Percentiles rank a stretch among this genome's conserved stretches.
These are phyloP conservation scores for Coleophoma cylindrospora DNA, from an alignment of 2,329 filamentous ascomycete genomes.

Conservation along the genomic window DNA sequence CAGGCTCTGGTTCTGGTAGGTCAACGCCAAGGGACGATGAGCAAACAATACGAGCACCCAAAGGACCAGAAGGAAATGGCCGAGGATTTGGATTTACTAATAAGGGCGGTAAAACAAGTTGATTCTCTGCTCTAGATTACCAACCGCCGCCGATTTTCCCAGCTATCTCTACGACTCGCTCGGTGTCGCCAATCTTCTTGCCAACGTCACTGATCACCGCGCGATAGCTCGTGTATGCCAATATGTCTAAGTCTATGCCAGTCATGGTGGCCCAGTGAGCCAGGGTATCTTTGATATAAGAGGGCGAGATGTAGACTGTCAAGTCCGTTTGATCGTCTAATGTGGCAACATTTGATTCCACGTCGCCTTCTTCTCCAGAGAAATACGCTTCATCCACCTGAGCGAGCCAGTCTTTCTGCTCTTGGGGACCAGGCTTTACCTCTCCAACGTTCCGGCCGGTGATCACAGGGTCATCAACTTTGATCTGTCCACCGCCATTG, in stretches of 20 bases:
- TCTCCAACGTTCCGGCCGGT: constrained; percentile 40
- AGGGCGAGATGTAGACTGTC: constrained; percentile 62
- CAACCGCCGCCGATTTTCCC: constrained; percentile 91
- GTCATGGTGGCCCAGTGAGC: constrained; percentile 72
- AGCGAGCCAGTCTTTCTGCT: constrained; percentile 82
- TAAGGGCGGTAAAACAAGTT: constrained; percentile 51
- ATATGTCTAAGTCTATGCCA: constrained; percentile 62
- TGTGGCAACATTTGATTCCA: constrained; percentile 17
- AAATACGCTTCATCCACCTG: constrained; percentile 88
- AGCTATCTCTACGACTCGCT: constrained; percentile 82
- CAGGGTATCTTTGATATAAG: constrained; percentile 63
- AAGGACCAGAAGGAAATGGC: constrained; percentile 72
- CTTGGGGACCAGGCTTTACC: constrained; percentile 62
- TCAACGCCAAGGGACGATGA: constrained; percentile 53
- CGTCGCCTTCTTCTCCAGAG: constrained; percentile 56
- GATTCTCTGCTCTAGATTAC: constrained; percentile 48
- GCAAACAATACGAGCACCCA: constrained; percentile 67
- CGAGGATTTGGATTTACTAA: constrained; percentile 71
- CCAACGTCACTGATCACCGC: constrained; percentile 95
- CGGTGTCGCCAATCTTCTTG: constrained; percentile 66
- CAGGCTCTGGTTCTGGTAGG: constrained; percentile 33
- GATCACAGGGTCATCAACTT: constrained; percentile 71
- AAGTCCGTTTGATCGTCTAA: constrained; percentile 31
- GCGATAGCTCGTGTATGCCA: constrained; percentile 83
- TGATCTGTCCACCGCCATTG: constrained; percentile 94